phyloP scores from a whole-genome alignment of 1,284 basidiomycete species.

The Naganishia sp. region DNA sequence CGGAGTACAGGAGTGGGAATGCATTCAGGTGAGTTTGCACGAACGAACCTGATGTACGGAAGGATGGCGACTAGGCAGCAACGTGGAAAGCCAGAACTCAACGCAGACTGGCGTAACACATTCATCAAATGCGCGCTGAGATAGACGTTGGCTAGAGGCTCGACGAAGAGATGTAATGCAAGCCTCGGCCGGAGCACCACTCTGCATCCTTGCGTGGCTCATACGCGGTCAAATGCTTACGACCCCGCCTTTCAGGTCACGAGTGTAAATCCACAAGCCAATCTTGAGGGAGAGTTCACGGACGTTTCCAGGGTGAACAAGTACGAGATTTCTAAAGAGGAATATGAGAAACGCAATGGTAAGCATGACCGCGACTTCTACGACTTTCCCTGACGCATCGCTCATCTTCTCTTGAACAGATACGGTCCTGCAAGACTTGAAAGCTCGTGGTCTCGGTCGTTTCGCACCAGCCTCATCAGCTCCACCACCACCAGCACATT shows the following conservation, averaged over 20 bases:
- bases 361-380: slow-evolving; percentile 30
- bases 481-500: slow-evolving; percentile 36
- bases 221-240: not conserved
- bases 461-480: slow-evolving; percentile 62
- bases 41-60: not conserved
- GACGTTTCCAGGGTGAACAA: slow-evolving; percentile 87
- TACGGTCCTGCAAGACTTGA: slow-evolving; percentile 86
- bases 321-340: slow-evolving; percentile 81
- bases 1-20: slow-evolving; percentile 58
- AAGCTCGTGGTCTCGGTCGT: slow-evolving; percentile 82
- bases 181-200: not conserved
- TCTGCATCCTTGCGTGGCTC: not conserved
- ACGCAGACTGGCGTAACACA: not conserved
- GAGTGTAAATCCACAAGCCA: slow-evolving; percentile 70
- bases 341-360: slow-evolving; percentile 80
- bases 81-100: not conserved
- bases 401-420: slow-evolving; percentile 58
- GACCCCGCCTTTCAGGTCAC: slow-evolving; percentile 62
- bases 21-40: slow-evolving; percentile 64
- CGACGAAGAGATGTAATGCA: not conserved
- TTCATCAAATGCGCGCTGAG: too few relatives aligned
- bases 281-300: slow-evolving; percentile 61
- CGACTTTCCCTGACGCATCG: slow-evolving; percentile 3
- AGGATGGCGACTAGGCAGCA: not conserved
- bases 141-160: too few relatives aligned